Evolutionary conservation across 1,284 basidiomycete species (phyloP), one percentile per base, ranked within the genome.

Genomic region (Naganishia sp.): DNA sequence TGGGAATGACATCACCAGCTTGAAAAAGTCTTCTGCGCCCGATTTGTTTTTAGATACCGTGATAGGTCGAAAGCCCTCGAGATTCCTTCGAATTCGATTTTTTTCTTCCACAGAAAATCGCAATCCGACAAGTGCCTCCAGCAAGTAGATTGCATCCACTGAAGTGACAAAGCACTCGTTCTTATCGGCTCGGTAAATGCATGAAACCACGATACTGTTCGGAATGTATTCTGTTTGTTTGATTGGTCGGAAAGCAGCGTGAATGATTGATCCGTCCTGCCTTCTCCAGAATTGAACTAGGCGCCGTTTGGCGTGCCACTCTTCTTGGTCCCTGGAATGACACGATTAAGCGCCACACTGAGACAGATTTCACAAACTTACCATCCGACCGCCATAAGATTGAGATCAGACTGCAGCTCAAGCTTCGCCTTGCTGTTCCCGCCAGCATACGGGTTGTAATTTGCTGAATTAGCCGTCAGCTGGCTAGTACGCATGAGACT

Each of bases 91-190:
- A 72, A 97, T 96, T 48, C 94, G 85, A 75, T 97, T 97, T 84
- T 96, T 97, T 83, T 97, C 94, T 78, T 95, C 93, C 49, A 95
- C 90, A 23, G 88, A 88, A 75, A 96, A 95, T 55, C 88, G 84
- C 46, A 86, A 86, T 31, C 88, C 89, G 39, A 94, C 89, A 52
- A 98, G 84, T 15, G 88, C 87, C 80, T 97, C 93, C 61, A 98
- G 86, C 18, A 97, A 84, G 76, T 90, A 92, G 75, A 98, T 95
- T 75, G 93, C 88, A 77, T 98, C 94, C 69, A 97, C 94, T 0
- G 92, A 95, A 15, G 94, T 98, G 70, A 94, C 87, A 78, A 87
- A 94, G 81, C 87, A 94, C 28, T 86, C 82, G 71, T 88, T 86
- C 50, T 84, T 86, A 65, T 90, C 88, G 63, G 88, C 85, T 66